Conservation (phyloP, 1,139 yeast genomes). For the Taiozyma sp. region DNA sequence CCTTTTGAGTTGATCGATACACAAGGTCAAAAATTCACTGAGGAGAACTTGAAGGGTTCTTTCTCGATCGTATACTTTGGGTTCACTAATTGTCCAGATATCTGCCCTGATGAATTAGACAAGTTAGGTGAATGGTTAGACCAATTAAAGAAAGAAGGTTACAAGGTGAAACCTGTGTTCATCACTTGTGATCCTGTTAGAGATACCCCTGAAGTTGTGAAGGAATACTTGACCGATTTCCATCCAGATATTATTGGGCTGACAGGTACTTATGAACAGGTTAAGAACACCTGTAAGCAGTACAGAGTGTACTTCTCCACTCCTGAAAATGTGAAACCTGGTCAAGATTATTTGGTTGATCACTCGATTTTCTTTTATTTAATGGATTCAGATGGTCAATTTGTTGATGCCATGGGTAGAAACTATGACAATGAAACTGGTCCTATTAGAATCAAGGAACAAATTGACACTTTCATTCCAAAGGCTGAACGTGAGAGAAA, state of each 20-base stretch:
- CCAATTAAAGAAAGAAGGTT: slow-evolving; percentile 49
- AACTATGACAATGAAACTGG: slow-evolving; percentile 80
- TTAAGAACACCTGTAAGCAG: slow-evolving; percentile 78
- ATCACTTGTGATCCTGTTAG: slow-evolving; percentile 96
- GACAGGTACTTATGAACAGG: slow-evolving; percentile 84
- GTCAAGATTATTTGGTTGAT: slow-evolving; percentile 93
- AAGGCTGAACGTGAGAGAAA: slow-evolving; percentile 57
- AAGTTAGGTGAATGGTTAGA: slow-evolving; percentile 78
- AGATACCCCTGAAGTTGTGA: slow-evolving; percentile 78
- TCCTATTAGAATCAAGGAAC: slow-evolving; percentile 69
- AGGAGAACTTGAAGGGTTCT: slow-evolving; percentile 67
- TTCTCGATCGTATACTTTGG: slow-evolving; percentile 88
- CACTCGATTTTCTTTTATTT: slow-evolving; percentile 94
- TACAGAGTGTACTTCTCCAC: slow-evolving; percentile 94
- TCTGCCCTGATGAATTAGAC: slow-evolving; percentile 96
- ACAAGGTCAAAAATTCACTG: slow-evolving; percentile 67
- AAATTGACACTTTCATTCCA: slow-evolving; percentile 74
- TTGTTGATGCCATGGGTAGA: slow-evolving; percentile 90
- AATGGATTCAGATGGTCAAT: slow-evolving; percentile 96
- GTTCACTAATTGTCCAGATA: slow-evolving; percentile 95
- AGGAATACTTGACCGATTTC: slow-evolving; percentile 77
- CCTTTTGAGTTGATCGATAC: slow-evolving; percentile 69
- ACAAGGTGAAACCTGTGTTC: slow-evolving; percentile 75
- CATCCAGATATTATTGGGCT: slow-evolving; percentile 84
- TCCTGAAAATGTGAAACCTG: slow-evolving; percentile 88